A percentile compares a stretch with the other conserved stretches of the same genome.
These are phyloP conservation scores for Tetrahymena elliotti DNA, from an alignment of 73 alveolate species.

Conservation along the genomic window DNA sequence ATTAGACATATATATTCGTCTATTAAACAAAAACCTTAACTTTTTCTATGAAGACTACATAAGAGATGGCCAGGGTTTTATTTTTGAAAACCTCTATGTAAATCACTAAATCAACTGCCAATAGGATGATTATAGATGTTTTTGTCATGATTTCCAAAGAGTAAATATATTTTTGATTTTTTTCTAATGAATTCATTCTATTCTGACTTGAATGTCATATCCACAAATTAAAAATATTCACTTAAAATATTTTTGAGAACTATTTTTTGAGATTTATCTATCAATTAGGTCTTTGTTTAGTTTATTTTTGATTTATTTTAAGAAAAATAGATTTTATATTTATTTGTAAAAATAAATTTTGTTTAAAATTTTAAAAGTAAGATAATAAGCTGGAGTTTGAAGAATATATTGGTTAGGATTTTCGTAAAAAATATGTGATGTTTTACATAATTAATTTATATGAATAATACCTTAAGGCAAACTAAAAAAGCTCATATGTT, in stretches of 20 bases:
- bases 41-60: neutral
- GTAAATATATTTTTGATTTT: neutral
- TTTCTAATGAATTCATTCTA: too few species aligned
- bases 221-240: neutral
- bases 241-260: too few species aligned
- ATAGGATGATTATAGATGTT: neutral
- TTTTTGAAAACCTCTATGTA: neutral
- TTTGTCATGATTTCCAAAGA: neutral
- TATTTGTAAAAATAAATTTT: neutral
- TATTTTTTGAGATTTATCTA: too few species aligned
- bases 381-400: neutral
- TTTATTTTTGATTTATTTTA: too few species aligned
- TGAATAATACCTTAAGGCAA: neutral
- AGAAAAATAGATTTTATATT: neutral
- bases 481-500: neutral
- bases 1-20: neutral
- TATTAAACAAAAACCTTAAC: neutral
- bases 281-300: too few species aligned
- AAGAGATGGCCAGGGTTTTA: neutral
- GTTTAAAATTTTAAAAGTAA: neutral
- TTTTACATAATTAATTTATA: neutral
- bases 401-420: neutral
- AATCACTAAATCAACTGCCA: neutral
- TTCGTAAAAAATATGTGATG: neutral
- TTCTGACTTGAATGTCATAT: too few species aligned